phyloP scores from a whole-genome alignment of 2,329 filamentous ascomycete species.

The Colletotrichum tofieldiae region DNA sequence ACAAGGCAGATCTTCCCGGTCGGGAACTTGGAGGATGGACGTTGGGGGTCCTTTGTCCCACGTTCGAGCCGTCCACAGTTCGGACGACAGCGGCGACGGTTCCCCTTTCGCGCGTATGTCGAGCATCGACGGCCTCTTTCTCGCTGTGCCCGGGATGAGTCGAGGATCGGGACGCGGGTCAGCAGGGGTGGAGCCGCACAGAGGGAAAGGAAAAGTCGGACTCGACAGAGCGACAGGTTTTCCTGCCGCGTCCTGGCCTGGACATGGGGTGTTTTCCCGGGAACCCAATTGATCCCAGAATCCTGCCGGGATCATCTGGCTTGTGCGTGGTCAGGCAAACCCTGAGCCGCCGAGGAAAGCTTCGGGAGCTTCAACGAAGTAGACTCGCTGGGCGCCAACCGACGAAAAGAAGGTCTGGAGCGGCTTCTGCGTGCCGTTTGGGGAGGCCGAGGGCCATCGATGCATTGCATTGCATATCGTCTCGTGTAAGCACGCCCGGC shows the following conservation, averaged over 20 bases:
- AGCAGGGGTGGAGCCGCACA: conserved; percentile 11
- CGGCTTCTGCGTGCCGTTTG: conserved; percentile 17
- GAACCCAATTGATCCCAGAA: conserved; percentile 39
- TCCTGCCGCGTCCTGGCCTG: neutral
- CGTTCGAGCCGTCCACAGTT: neutral
- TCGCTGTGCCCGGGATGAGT: neutral
- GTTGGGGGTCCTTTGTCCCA: neutral
- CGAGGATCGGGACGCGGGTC: conserved; percentile 5
- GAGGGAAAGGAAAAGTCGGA: conserved; percentile 15
- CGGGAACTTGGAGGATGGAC: conserved; percentile 3
- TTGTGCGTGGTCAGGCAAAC: conserved; percentile 17
- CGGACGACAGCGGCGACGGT: neutral
- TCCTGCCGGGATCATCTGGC: conserved; percentile 19
- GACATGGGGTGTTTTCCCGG: conserved; percentile 29
- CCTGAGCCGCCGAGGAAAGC: conserved; percentile 23
- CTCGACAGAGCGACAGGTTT: neutral
- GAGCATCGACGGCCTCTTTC: neutral
- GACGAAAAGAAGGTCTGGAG: neutral
- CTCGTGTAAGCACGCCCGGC: conserved; percentile 14
- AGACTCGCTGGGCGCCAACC: conserved; percentile 20
- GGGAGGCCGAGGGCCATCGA: conserved; percentile 24
- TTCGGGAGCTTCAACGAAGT: conserved; percentile 9
- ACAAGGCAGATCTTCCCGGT: conserved; percentile 37
- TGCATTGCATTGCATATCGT: conserved; percentile 39
- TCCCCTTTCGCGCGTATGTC: conserved; percentile 1